These are phyloP conservation scores for Zygnema cylindricum DNA, from an alignment of 139 green algal genomes.

Conservation along the genomic window DNA sequence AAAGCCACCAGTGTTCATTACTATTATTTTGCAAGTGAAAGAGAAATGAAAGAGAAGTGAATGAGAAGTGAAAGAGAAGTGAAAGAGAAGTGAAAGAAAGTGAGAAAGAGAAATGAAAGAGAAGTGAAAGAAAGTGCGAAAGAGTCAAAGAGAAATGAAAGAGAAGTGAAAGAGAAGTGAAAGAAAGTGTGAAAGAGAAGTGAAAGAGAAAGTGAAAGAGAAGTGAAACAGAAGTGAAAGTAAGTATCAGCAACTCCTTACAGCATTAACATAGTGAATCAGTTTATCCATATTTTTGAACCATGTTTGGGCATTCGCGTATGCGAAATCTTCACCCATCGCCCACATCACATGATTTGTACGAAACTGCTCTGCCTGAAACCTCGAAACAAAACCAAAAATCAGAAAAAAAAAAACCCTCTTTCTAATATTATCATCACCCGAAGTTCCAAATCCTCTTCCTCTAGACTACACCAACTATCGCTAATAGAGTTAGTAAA, in stretches of 20 bases:
- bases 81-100: too few species aligned
- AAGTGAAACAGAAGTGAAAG: not conserved
- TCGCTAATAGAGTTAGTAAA: not conserved
- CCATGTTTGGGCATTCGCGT: slow-evolving; percentile 71
- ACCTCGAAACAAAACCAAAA: not conserved
- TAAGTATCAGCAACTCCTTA: not conserved
- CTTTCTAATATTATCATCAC: not conserved
- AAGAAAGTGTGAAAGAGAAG: too few species aligned
- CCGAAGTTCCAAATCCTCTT: too few species aligned
- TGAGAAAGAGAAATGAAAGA: too few species aligned
- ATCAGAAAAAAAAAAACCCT: not conserved
- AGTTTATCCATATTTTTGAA: slow-evolving; percentile 88
- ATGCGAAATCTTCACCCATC: slow-evolving; percentile 87
- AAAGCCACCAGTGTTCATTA: too few species aligned
- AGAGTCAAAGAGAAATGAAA: too few species aligned
- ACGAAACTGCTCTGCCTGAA: slow-evolving; percentile 49
- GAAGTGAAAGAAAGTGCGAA: too few species aligned
- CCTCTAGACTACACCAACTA: not conserved
- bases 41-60: too few species aligned
- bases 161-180: too few species aligned
- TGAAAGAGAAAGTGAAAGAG: too few species aligned
- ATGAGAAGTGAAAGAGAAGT: too few species aligned
- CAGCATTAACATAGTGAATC: slow-evolving; percentile 64
- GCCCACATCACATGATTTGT: slow-evolving; percentile 82
- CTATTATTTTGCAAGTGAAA: too few species aligned